phyloP scores from a whole-genome alignment of 768 basidiomycete genomes.

The Favolaschia claudopus region DNA sequence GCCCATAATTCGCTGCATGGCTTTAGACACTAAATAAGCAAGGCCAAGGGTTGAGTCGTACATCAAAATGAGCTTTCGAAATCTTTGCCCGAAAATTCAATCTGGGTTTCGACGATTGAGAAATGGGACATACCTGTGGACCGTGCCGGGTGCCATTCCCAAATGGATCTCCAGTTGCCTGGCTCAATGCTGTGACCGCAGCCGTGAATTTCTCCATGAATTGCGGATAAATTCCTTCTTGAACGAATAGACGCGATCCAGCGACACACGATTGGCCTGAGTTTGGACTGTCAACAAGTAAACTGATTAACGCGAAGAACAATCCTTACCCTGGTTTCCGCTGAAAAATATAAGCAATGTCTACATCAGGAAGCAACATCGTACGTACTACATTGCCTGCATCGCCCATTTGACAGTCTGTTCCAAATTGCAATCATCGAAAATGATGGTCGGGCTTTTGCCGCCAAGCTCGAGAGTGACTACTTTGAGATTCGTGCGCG shows the following conservation, averaged over 20 bases:
- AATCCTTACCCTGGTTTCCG: constrained; percentile 20
- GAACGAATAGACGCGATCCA: constrained; percentile 86
- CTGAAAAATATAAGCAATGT: constrained; percentile 7
- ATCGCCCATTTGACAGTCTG: constrained; percentile 77
- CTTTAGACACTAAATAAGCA: no score
- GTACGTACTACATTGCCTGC: constrained; percentile 74
- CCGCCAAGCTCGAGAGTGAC: constrained; percentile 86
- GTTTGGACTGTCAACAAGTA: not conserved
- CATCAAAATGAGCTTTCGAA: constrained; percentile 76
- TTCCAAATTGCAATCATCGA: constrained; percentile 76
- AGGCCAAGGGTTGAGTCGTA: constrained; percentile 44
- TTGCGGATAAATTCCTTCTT: constrained; percentile 77
- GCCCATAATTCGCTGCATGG: constrained; percentile 63
- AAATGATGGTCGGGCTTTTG: constrained; percentile 76
- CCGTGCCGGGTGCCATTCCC: constrained; percentile 66
- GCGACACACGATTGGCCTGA: constrained; percentile 86
- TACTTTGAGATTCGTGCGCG: constrained; percentile 84
- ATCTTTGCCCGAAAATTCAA: constrained; percentile 53
- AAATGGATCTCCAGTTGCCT: constrained; percentile 75
- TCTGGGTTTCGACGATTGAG: no score
- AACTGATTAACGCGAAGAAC: not conserved
- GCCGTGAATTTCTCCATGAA: constrained; percentile 71
- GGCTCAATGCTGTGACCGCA: constrained; percentile 57
- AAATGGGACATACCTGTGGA: constrained; percentile 42
- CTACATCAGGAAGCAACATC: not conserved